phyloP scores from a whole-genome alignment of 148 eudicot genomes.

The Vaccinium darrowii region DNA sequence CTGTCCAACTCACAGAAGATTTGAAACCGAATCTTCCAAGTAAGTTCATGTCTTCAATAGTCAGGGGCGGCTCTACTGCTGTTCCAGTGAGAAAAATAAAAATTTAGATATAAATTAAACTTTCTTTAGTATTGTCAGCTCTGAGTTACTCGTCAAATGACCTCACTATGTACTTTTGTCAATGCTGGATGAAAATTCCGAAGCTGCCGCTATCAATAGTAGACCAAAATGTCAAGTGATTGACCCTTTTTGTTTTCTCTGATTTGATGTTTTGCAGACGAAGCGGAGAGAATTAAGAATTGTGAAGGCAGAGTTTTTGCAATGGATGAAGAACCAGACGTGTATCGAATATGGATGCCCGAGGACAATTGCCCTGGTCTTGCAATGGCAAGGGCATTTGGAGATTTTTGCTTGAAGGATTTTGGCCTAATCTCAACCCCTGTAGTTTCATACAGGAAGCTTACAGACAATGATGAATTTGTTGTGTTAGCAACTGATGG shows the following conservation, averaged over 20 bases:
- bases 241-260: neutral
- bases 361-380: slow-evolving; percentile 81
- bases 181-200: too few relatives aligned
- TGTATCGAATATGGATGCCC: slow-evolving; percentile 77
- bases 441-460: slow-evolving; percentile 54
- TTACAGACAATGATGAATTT: slow-evolving; percentile 71
- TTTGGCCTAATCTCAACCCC: slow-evolving; percentile 84
- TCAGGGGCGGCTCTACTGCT: too few relatives aligned
- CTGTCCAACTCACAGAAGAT: slow-evolving; percentile 78
- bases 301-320: slow-evolving; percentile 70
- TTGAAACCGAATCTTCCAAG: slow-evolving; percentile 70
- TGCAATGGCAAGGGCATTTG: slow-evolving; percentile 94
- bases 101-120: too few relatives aligned
- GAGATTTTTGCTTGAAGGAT: slow-evolving; percentile 90
- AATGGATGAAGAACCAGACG: slow-evolving; percentile 59
- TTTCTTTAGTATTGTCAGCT: too few relatives aligned
- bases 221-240: neutral
- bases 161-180: too few relatives aligned
- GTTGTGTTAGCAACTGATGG: slow-evolving; percentile 91
- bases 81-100: too few relatives aligned
- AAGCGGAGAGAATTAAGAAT: slow-evolving; percentile 54
- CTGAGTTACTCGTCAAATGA: too few relatives aligned
- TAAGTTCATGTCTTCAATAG: slow-evolving; percentile 11
- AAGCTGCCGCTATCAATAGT: neutral
- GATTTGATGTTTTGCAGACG: slow-evolving; percentile 27